Conservation (phyloP, 257 asterid genomes). For the Datura wrightii region DNA sequence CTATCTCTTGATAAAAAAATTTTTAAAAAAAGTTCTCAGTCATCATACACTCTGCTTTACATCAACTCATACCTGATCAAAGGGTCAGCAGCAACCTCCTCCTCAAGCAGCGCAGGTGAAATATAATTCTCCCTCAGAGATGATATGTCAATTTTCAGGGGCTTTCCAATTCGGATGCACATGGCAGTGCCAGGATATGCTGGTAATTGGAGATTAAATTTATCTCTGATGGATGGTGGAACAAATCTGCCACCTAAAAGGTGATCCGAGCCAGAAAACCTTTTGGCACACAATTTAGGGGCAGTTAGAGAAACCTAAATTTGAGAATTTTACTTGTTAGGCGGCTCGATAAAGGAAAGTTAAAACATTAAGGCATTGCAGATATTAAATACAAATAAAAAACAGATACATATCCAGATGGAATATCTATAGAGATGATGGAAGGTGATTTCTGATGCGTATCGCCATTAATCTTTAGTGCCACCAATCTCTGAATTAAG, state of each 20-base stretch:
- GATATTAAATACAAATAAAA: constrained; percentile 26
- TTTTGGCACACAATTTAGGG: constrained; percentile 93
- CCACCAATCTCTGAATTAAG: constrained; percentile 66
- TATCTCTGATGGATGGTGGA: constrained; percentile 73
- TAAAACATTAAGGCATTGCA: constrained; percentile 23
- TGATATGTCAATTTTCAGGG: constrained; percentile 86
- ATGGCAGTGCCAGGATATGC: constrained; percentile 86
- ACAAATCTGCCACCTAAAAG: constrained; percentile 98
- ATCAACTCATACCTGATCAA: constrained; percentile 70
- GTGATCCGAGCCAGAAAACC: constrained; percentile 85
- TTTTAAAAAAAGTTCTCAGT: not conserved
- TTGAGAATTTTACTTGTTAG: constrained; percentile 34
- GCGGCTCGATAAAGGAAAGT: constrained; percentile 26
- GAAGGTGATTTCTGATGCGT: constrained; percentile 61
- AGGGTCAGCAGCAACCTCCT: constrained; percentile 75
- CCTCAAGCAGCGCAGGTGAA: constrained; percentile 90
- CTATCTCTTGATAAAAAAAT: not conserved
- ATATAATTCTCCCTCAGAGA: constrained; percentile 88
- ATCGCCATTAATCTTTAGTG: constrained; percentile 47
- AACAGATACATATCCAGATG: constrained; percentile 69
- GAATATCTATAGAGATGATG: constrained; percentile 88
- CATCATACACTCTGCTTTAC: constrained; percentile 30
- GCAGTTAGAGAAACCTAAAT: constrained; percentile 89
- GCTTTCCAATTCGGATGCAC: constrained; percentile 90
- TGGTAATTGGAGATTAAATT: constrained; percentile 82